These are phyloP conservation scores for Diaporthe citrichinensis DNA, from an alignment of 2,329 filamentous ascomycete species.

Conservation along the genomic window DNA sequence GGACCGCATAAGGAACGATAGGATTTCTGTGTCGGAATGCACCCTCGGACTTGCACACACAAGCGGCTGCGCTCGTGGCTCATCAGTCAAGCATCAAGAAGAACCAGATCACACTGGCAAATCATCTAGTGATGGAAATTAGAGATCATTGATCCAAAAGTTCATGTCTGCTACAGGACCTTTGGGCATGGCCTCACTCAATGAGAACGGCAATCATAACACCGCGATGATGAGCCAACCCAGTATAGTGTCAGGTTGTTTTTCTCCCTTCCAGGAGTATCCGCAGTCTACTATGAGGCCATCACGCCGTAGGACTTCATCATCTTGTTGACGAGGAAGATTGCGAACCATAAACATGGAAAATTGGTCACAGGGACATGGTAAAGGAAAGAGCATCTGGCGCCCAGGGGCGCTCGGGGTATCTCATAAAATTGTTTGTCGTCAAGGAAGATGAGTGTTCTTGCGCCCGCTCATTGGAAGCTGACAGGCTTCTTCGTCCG, in stretches of 20 bases:
- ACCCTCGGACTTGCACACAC: no score
- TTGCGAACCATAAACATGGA: neutral
- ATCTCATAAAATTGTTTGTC: constrained; percentile 31
- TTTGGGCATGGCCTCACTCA: neutral
- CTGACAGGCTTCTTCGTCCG: constrained; percentile 23
- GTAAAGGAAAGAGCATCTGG: constrained; percentile 17
- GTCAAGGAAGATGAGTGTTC: neutral
- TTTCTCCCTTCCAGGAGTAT: neutral
- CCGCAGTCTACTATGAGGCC: no score
- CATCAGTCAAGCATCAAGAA: no score
- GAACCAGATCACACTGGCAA: no score
- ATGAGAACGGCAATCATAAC: neutral
- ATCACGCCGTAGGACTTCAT: no score
- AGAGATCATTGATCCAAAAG: neutral
- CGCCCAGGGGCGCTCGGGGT: constrained; percentile 32
- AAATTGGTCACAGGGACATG: neutral
- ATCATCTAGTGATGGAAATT: no score
- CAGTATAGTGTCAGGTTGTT: neutral
- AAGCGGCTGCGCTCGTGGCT: no score
- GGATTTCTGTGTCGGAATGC: no score
- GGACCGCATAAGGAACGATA: no score
- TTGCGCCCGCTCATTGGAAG: constrained; percentile 20
- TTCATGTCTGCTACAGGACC: accelerated
- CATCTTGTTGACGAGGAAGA: no score
- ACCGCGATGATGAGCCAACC: neutral